Conservation (phyloP, 2,329 filamentous ascomycete species). For the Microcyclospora tardicrescens region DNA sequence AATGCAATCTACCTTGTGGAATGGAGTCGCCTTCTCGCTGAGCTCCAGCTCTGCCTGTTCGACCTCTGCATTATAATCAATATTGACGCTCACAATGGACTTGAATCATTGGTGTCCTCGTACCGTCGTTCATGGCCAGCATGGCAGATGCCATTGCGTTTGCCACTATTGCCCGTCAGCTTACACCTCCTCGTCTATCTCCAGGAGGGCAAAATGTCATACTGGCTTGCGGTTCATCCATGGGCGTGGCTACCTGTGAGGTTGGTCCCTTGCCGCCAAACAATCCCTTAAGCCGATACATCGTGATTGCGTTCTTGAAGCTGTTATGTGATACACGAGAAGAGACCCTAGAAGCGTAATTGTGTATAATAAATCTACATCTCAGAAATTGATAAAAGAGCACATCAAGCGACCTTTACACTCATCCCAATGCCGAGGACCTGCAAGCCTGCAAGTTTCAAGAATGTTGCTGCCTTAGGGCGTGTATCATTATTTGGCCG, state of each 20-base stretch:
- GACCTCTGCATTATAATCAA: constrained; percentile 45
- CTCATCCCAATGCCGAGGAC: no score
- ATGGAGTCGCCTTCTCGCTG: constrained; percentile 63
- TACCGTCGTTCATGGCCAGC: constrained; percentile 30
- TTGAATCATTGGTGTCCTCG: constrained; percentile 1
- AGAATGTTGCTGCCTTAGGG: no score
- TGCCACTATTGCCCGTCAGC: constrained; percentile 25
- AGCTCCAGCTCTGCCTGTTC: constrained; percentile 66
- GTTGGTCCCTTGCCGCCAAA: constrained; percentile 22
- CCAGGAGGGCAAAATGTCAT: constrained; percentile 30
- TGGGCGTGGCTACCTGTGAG: constrained; percentile 38
- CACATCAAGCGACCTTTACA: no score
- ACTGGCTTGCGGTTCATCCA: constrained; percentile 46
- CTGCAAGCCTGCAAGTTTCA: no score
- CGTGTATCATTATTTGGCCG: no score
- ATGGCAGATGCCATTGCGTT: constrained; percentile 29
- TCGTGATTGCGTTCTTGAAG: constrained; percentile 6
- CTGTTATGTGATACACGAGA: no score
- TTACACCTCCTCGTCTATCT: background rate
- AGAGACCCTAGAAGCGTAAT: no score
- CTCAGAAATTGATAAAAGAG: no score
- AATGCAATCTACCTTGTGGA: constrained; percentile 50
- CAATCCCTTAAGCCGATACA: constrained; percentile 26
- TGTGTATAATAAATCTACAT: no score
- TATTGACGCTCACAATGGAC: background rate